Evolutionary conservation across 768 basidiomycete genomes (phyloP).

Genomic region (Dacryopinax primogenitus): DNA sequence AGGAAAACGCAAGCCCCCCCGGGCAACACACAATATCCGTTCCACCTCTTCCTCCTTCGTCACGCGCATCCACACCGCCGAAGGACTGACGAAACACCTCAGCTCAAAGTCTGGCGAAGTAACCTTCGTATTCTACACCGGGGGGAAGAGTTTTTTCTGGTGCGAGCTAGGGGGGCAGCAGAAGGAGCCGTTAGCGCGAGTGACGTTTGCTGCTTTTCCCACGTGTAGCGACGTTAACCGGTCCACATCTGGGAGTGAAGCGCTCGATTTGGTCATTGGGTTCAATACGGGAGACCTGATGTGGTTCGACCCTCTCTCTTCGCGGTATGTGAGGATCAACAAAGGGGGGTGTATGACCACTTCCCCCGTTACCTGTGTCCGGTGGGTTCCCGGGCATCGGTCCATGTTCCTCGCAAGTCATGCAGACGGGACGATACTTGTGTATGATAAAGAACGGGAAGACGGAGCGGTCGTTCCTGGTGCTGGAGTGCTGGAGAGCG

Average conservation of each 20-base stretch:
- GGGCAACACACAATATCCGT: conserved; percentile 83
- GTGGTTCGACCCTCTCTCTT: conserved; percentile 80
- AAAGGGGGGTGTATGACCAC: conserved; percentile 75
- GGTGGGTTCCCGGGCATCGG: conserved; percentile 71
- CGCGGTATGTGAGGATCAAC: conserved; percentile 74
- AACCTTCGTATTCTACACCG: conserved; percentile 78
- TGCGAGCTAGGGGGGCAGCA: conserved; percentile 54
- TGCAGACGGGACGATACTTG: conserved; percentile 76
- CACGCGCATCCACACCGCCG: conserved; percentile 66
- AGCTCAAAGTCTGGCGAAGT: conserved; percentile 72
- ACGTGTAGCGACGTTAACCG: conserved; percentile 85
- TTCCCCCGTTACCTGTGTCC: conserved; percentile 76
- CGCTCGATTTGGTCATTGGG: conserved; percentile 80
- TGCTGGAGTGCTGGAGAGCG: too few species aligned
- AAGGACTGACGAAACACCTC: conserved; percentile 58
- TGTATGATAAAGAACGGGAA: conserved; percentile 84
- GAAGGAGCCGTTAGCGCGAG: conserved; percentile 74
- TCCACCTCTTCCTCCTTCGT: conserved; percentile 90
- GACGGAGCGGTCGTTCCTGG: too few species aligned
- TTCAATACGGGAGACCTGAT: conserved; percentile 90
- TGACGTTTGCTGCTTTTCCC: conserved; percentile 75
- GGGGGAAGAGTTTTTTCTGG: conserved; percentile 75
- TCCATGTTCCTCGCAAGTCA: conserved; percentile 78
- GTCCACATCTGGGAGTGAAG: conserved; percentile 60
- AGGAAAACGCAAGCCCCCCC: conserved; percentile 50